phyloP scores from a whole-genome alignment of 345 rosid species.

The Ceriops tagal region DNA sequence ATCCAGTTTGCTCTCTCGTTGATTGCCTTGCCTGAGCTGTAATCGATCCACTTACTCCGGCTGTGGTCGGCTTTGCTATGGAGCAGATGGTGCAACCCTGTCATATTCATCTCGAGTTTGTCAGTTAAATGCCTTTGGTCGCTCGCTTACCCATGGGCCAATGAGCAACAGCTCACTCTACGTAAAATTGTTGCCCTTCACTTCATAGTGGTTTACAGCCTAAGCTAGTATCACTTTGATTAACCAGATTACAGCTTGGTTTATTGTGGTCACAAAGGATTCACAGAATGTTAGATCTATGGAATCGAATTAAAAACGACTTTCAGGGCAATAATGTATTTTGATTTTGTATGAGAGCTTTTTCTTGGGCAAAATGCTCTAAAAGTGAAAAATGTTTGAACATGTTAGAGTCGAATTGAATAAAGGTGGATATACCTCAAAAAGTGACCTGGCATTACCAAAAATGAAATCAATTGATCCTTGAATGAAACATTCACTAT shows the following conservation, averaged over 20 bases:
- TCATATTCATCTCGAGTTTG: background rate
- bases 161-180: background rate
- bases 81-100: conserved; percentile 26
- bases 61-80: conserved; percentile 19
- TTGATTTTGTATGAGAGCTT: too few species aligned
- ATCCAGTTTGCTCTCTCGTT: conserved; percentile 51
- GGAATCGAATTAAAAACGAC: too few species aligned
- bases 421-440: conserved; percentile 32
- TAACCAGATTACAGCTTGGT: too few species aligned
- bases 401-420: background rate
- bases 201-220: too few species aligned
- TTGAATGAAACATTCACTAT: conserved; percentile 65
- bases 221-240: too few species aligned
- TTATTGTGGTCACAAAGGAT: too few species aligned
- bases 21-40: conserved; percentile 35
- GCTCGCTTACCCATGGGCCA: background rate
- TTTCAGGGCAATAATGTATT: too few species aligned
- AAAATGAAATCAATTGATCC: conserved; percentile 86
- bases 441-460: conserved; percentile 69
- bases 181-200: too few species aligned
- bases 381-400: background rate
- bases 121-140: background rate
- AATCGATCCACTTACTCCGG: conserved; percentile 24
- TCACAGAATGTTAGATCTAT: too few species aligned
- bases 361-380: too few species aligned